phyloP scores from a whole-genome alignment of 108 stramenopile genomes.

The Skeletonema marinoi region DNA sequence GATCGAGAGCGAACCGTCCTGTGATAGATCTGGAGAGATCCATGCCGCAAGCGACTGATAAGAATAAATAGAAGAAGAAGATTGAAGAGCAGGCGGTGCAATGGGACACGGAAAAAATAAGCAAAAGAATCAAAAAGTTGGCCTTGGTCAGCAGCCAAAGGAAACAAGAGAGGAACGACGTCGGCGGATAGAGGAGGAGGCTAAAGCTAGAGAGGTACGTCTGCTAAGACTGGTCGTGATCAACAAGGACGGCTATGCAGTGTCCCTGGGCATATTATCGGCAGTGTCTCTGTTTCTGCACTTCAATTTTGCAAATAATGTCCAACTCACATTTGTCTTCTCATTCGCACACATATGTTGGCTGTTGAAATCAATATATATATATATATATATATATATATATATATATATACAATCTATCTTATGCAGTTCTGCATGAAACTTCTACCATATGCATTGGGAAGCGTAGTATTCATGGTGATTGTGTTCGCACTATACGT shows the following conservation, averaged over 20 bases:
- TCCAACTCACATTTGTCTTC: neutral
- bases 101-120: slow-evolving; percentile 38
- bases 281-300: neutral
- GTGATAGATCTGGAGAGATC: too few species aligned
- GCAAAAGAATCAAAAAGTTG: slow-evolving; percentile 10
- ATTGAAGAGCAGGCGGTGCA: neutral
- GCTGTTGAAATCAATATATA: neutral
- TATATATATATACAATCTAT: neutral
- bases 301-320: neutral
- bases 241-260: neutral
- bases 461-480: slow-evolving; percentile 10
- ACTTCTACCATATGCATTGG: slow-evolving; percentile 21
- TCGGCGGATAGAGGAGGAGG: slow-evolving; percentile 29
- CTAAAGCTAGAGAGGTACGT: slow-evolving; percentile 26
- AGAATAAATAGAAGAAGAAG: neutral
- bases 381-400: too few species aligned
- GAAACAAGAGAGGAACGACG: slow-evolving; percentile 35
- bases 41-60: neutral
- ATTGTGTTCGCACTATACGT: slow-evolving; percentile 21
- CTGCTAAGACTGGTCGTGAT: neutral
- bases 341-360: neutral
- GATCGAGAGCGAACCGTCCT: too few species aligned
- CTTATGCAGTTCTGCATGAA: slow-evolving; percentile 15
- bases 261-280: neutral
- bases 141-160: slow-evolving; percentile 23